Evolutionary conservation across 352 stramenopile genomes (phyloP).

Genomic region (Phytophthora pini): DNA sequence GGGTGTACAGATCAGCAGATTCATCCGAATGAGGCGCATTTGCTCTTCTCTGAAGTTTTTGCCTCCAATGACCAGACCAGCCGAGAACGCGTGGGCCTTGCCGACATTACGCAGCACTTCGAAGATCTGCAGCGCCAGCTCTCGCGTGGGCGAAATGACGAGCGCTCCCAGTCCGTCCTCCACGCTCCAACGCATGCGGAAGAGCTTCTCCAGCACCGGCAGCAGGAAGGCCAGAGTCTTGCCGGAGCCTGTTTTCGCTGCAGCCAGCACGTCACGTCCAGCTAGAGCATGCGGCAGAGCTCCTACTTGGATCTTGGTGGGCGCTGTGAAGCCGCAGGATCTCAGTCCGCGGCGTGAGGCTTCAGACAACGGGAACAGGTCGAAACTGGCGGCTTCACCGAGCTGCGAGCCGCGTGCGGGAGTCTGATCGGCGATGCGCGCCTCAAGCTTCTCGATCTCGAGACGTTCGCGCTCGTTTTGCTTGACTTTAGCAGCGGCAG

Average conservation of each 20-base stretch:
- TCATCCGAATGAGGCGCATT: constrained; percentile 94
- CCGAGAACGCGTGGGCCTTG: constrained; percentile 96
- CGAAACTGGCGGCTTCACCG: constrained; percentile 78
- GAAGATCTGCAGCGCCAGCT: constrained; percentile 99
- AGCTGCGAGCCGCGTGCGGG: constrained; percentile 84
- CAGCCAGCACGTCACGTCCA: constrained; percentile 91
- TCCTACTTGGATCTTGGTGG: constrained; percentile 91
- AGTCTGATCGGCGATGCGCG: constrained; percentile 71
- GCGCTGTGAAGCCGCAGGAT: constrained; percentile 82
- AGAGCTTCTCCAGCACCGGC: constrained; percentile 91
- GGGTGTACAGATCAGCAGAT: constrained; percentile 98
- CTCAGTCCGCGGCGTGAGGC: constrained; percentile 74
- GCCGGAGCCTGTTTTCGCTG: constrained; percentile 93
- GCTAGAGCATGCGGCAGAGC: constrained; percentile 88
- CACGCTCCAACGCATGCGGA: constrained; percentile 82
- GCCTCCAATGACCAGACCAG: constrained; percentile 96
- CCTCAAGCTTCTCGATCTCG: constrained; percentile 73
- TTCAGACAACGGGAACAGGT: constrained; percentile 85
- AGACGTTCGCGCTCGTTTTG: constrained; percentile 75
- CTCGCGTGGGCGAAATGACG: constrained; percentile 97
- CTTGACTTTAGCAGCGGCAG: constrained; percentile 59
- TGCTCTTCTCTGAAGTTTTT: constrained; percentile 97
- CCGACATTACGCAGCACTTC: constrained; percentile 97
- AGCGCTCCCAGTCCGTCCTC: constrained; percentile 96
- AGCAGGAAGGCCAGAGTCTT: constrained; percentile 95